Evolutionary conservation across 2,329 filamentous ascomycete genomes (phyloP).

Genomic region (Ceratocystis papillata): DNA sequence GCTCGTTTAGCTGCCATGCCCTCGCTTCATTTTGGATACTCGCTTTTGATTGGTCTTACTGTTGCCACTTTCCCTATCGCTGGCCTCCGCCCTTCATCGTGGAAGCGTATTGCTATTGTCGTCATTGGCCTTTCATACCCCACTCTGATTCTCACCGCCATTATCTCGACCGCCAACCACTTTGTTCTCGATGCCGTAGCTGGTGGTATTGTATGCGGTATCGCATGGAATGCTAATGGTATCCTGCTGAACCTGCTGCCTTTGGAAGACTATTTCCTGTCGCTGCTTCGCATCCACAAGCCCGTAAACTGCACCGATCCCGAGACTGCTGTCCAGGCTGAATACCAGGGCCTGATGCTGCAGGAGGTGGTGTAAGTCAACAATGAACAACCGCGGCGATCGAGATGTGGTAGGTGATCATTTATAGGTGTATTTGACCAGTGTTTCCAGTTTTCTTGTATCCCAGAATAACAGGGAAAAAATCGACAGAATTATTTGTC

Average conservation of each 20-base stretch:
- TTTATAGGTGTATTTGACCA: background rate
- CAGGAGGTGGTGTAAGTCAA: slow-evolving; percentile 24
- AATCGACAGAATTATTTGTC: background rate
- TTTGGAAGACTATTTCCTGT: slow-evolving; percentile 58
- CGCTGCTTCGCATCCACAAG: slow-evolving; percentile 53
- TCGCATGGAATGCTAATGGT: slow-evolving; percentile 50
- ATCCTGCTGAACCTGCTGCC: slow-evolving; percentile 52
- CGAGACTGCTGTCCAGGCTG: slow-evolving; percentile 32
- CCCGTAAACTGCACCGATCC: slow-evolving; percentile 38
- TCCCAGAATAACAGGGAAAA: background rate
- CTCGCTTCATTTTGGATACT: slow-evolving; percentile 65
- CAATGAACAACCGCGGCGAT: background rate
- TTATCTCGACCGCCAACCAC: slow-evolving; percentile 62
- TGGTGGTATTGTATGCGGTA: slow-evolving; percentile 51
- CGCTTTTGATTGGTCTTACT: slow-evolving; percentile 59
- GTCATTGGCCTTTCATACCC: slow-evolving; percentile 52
- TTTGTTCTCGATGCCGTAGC: slow-evolving; percentile 62
- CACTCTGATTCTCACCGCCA: slow-evolving; percentile 52
- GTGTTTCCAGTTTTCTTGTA: background rate
- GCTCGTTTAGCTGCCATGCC: slow-evolving; percentile 55
- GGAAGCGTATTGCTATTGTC: slow-evolving; percentile 39
- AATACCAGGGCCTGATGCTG: slow-evolving; percentile 29
- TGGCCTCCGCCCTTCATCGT: slow-evolving; percentile 41
- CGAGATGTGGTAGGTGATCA: background rate
- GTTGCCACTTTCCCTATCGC: slow-evolving; percentile 54